Evolutionary conservation across 2,329 filamentous ascomycete species (phyloP), one percentile per base, ranked within the genome.

Genomic region (Hypoxylon sp.): DNA sequence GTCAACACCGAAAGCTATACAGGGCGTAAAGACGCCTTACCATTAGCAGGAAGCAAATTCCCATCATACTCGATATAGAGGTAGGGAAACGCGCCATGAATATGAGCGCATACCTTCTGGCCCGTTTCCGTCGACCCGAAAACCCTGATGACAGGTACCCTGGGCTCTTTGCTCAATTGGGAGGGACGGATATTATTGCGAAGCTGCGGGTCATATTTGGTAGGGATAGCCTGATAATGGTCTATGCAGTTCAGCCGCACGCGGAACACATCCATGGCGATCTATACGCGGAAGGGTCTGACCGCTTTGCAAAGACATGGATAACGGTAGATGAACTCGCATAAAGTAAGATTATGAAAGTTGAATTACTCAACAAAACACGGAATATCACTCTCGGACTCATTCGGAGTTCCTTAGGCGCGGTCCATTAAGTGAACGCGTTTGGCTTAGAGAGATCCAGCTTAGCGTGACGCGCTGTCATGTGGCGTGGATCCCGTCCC

Each of bases 181-280:
- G 84, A 86, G 49, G 81, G 82, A 24, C 81, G 85, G 68, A 87
- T 80, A 75, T 87, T 86, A 70, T 87, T 88, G 65, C 90, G 87
- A 68, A 97, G 84, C 65, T 87, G 85, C 67, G 94, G 93, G 78
- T 98, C 94, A 76, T 95, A 90, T 69, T 85, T 84, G 52, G 93
- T 91, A 17, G 93, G 91, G 10, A 83, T 83, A 41, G 89, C 87
- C 79, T 97, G 93, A 77, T 98, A 99, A 77, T 95, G 90, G 79
- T 99, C 95, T 80, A 99, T 90, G 81, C 93, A 97, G 77, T 99
- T 97, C 74, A 99, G 83, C 72, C 94, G 91, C 75, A 99, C 89
- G 71, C 92, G 91, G 80, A 99, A 98, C 70, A 87, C 83, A 73
- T 93, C 90, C 90, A 81, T 81, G 69, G 63, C 73, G 72, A 51